Evolutionary conservation across 805 yeast genomes (phyloP).

Genomic region (Ogataea methanolica): DNA sequence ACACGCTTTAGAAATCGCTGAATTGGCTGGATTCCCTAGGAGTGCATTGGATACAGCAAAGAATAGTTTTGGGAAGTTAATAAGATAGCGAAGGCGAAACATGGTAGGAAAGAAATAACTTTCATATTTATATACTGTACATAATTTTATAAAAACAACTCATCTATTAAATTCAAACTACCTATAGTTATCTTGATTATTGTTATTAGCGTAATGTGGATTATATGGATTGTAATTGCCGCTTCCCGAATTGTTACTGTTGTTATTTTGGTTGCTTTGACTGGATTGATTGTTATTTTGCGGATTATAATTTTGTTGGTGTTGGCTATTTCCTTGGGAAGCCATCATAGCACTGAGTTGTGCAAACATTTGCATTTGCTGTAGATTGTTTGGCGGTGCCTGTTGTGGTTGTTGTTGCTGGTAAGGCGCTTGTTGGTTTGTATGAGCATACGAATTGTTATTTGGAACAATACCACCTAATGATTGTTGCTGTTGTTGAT

Average conservation of each 20-base stretch:
- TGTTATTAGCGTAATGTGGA: not conserved
- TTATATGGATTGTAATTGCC: slow-evolving; percentile 22
- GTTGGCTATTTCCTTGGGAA: not conserved
- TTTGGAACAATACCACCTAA: not conserved
- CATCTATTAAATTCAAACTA: not conserved
- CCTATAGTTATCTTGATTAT: not conserved
- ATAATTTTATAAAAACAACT: not conserved
- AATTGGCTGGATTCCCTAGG: slow-evolving; percentile 72
- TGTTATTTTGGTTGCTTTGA: not conserved
- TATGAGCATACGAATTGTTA: not conserved
- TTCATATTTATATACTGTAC: not conserved
- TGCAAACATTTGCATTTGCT: slow-evolving; percentile 1
- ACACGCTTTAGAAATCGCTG: slow-evolving; percentile 73
- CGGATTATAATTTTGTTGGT: not conserved
- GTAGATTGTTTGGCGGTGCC: slow-evolving; percentile 8
- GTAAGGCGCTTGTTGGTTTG: not conserved
- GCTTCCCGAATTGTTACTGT: slow-evolving; percentile 3
- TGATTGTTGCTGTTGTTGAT: not conserved
- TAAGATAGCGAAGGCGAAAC: not conserved
- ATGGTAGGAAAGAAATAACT: too few species aligned
- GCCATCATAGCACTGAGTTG: slow-evolving; percentile 3
- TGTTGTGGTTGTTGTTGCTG: slow-evolving; percentile 26
- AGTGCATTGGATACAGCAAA: slow-evolving; percentile 52
- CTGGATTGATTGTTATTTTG: not conserved
- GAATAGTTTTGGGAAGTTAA: slow-evolving; percentile 22